A percentile compares a stretch with the other conserved stretches of the same genome.
Evolutionary conservation across 768 basidiomycete species (phyloP).

Genomic region (Rhizopogon salebrosus): DNA sequence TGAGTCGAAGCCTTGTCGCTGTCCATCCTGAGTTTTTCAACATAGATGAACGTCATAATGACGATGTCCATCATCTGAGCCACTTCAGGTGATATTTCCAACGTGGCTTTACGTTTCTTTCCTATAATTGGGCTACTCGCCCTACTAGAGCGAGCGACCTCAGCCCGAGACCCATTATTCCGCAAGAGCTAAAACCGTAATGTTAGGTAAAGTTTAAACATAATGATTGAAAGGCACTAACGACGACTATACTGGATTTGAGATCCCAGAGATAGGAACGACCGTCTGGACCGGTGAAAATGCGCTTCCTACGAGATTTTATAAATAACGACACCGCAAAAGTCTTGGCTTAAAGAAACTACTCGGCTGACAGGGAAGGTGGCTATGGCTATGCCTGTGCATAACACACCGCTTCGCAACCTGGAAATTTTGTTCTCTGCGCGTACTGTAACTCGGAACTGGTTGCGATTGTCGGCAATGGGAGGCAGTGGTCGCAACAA

Average conservation of each 20-base stretch:
- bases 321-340: too few relatives aligned
- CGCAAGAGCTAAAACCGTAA: constrained; percentile 14
- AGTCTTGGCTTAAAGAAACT: not conserved
- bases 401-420: constrained; percentile 15
- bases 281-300: constrained; percentile 30
- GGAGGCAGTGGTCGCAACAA: too few relatives aligned
- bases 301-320: not conserved
- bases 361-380: constrained; percentile 5
- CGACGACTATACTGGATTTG: constrained; percentile 4
- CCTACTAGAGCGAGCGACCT: constrained; percentile 18
- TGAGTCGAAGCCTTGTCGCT: constrained; percentile 17
- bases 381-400: constrained; percentile 7
- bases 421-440: too few relatives aligned
- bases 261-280: constrained; percentile 31
- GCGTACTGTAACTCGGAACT: too few relatives aligned
- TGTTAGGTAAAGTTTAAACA: not conserved
- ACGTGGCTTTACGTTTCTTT: constrained; percentile 11
- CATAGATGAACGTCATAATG: constrained; percentile 26
- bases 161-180: constrained; percentile 8
- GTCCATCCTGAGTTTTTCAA: constrained; percentile 26
- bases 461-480: too few relatives aligned
- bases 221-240: constrained; percentile 5
- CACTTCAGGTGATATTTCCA: constrained; percentile 15
- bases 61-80: constrained; percentile 23
- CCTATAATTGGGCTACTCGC: constrained; percentile 14